Conservation (phyloP, 768 basidiomycete species). For the Xerocomellus intermedius region DNA sequence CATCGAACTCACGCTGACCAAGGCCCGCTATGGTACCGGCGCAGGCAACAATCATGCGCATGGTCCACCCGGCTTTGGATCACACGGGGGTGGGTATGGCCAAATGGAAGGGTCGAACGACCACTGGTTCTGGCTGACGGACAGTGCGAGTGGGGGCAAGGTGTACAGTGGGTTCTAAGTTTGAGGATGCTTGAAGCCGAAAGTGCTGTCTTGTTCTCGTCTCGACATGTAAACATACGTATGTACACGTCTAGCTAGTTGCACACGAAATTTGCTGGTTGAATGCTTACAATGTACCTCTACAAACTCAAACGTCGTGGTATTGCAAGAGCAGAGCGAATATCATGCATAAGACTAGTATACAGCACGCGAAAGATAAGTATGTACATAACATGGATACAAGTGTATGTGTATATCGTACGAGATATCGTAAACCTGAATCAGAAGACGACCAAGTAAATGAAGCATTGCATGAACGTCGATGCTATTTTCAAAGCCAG, state of each 20-base stretch:
- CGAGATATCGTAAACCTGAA: background rate
- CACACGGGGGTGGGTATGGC: conserved; percentile 14
- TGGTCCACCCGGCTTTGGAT: conserved; percentile 15
- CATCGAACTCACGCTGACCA: conserved; percentile 16
- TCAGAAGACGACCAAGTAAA: background rate
- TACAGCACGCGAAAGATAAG: background rate
- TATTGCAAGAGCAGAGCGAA: background rate
- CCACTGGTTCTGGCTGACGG: conserved; percentile 26
- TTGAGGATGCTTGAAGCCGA: background rate
- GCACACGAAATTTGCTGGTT: background rate
- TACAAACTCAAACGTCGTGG: background rate
- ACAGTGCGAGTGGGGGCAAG: conserved; percentile 10
- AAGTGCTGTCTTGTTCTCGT: background rate
- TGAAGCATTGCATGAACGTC: background rate
- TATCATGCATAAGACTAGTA: background rate
- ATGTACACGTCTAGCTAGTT: background rate
- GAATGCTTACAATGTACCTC: background rate
- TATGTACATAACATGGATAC: background rate
- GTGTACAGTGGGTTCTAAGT: background rate
- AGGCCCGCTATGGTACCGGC: conserved; percentile 13
- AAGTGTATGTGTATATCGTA: background rate
- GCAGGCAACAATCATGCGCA: conserved; percentile 11
- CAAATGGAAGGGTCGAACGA: conserved; percentile 19
- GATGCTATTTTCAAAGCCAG: background rate
- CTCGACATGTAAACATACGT: background rate